Conservation (phyloP, 371 early-diverging fungal genomes). For the Rhizopus delemar region DNA sequence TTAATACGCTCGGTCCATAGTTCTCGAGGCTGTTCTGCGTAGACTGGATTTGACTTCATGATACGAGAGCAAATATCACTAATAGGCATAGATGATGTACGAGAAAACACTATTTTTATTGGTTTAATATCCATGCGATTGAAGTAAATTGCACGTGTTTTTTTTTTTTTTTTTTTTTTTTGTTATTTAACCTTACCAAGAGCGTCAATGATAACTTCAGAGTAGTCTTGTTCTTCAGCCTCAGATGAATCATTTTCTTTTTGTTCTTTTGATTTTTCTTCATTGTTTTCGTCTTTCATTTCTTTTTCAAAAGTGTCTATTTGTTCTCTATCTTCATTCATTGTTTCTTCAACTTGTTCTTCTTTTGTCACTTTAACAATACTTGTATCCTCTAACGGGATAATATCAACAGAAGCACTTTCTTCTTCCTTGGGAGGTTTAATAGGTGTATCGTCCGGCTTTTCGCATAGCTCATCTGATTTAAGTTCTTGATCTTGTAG, state of each 20-base stretch:
- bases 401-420: too few relatives aligned
- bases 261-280: neutral
- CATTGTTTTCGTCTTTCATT: conserved; percentile 2
- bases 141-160: neutral
- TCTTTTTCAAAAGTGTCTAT: conserved; percentile 4
- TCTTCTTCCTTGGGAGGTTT: too few relatives aligned
- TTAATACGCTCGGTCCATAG: conserved; percentile 42
- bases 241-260: conserved; percentile 8
- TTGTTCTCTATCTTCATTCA: neutral
- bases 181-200: conserved; percentile 33
- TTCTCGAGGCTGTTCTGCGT: conserved; percentile 35
- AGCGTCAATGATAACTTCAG: conserved; percentile 52
- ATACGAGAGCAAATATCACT: conserved; percentile 55
- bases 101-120: conserved; percentile 39
- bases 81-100: conserved; percentile 51
- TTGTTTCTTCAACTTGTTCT: conserved; percentile 12
- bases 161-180: neutral
- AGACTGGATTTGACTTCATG: conserved; percentile 38
- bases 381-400: too few relatives aligned
- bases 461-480: too few relatives aligned
- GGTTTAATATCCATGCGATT: neutral
- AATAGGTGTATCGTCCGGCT: too few relatives aligned
- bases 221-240: conserved; percentile 28
- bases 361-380: neutral
- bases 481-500: neutral